Evolutionary conservation across 179 eudicot species (phyloP).

Genomic region (Nepenthes alata): DNA sequence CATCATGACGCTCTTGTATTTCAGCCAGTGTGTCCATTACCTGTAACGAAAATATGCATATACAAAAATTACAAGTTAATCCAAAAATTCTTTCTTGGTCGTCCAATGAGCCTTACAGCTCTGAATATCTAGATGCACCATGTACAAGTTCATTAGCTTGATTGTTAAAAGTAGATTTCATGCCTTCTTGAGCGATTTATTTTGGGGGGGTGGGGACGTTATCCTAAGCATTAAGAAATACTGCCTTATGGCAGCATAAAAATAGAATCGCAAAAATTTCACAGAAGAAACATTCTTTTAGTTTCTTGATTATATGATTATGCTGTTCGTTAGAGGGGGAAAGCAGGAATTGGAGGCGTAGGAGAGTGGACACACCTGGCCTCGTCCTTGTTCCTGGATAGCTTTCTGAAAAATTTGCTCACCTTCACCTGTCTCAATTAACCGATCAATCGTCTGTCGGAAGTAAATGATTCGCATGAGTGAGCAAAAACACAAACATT

Average conservation of each 20-base stretch:
- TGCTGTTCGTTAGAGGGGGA: background rate
- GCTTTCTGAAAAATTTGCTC: slow-evolving; percentile 97
- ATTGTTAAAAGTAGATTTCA: no score
- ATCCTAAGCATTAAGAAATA: no score
- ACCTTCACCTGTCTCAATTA: slow-evolving; percentile 95
- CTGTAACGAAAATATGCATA: slow-evolving; percentile 24
- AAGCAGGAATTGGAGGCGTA: background rate
- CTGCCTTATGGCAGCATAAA: no score
- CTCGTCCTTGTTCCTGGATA: slow-evolving; percentile 95
- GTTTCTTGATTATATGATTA: no score
- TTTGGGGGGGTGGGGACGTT: no score
- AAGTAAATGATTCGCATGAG: slow-evolving; percentile 9
- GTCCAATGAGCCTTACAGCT: no score
- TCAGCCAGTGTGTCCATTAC: slow-evolving; percentile 92
- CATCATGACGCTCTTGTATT: slow-evolving; percentile 97
- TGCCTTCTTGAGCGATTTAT: no score
- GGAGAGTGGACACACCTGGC: slow-evolving; percentile 52
- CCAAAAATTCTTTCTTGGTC: no score
- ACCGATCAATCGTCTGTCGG: slow-evolving; percentile 69
- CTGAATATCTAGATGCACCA: no score
- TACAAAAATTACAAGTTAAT: background rate
- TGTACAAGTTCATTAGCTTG: no score
- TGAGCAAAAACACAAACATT: slow-evolving; percentile 1
- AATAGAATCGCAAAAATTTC: no score
- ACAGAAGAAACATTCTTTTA: no score